These are phyloP conservation scores for Fusarium zealandicum DNA, from an alignment of 2,329 filamentous ascomycete genomes.

Conservation along the genomic window DNA sequence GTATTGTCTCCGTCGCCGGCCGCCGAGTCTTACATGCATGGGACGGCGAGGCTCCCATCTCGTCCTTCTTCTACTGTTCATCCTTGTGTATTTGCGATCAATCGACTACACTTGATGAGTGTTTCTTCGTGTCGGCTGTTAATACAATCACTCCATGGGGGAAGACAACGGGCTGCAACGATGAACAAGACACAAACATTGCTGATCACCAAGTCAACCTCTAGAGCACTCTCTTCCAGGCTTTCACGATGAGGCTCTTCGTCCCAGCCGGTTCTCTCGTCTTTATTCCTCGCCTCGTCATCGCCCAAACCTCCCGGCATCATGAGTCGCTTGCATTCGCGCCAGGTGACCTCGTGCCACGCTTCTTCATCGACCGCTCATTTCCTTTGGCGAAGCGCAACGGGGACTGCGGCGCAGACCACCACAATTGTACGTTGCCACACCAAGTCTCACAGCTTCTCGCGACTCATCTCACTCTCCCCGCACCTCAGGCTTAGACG, in stretches of 20 bases:
- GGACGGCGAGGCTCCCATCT: slow-evolving; percentile 21
- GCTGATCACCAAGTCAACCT: not conserved
- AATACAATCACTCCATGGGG: not conserved
- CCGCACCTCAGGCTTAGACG: slow-evolving; percentile 50
- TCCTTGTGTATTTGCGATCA: not conserved
- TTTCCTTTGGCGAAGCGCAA: slow-evolving; percentile 42
- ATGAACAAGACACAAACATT: slow-evolving; percentile 13
- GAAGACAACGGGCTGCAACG: slow-evolving; percentile 11
- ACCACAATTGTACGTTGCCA: slow-evolving; percentile 45
- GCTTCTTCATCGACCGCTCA: slow-evolving; percentile 42
- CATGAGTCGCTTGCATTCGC: slow-evolving; percentile 34
- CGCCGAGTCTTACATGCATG: slow-evolving; percentile 32
- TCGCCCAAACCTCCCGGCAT: slow-evolving; percentile 24
- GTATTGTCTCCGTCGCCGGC: slow-evolving; percentile 4
- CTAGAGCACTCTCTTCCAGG: not conserved
- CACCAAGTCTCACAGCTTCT: not conserved
- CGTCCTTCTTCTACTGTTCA: slow-evolving; percentile 21
- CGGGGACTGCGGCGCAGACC: slow-evolving; percentile 37
- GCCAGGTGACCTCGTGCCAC: slow-evolving; percentile 42
- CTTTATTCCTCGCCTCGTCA: slow-evolving; percentile 17
- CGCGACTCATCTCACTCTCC: not conserved
- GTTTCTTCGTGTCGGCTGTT: not conserved
- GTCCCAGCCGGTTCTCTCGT: slow-evolving; percentile 1
- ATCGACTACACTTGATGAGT: not conserved
- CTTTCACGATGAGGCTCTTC: slow-evolving; percentile 32